Evolutionary conservation across 169 alveolate genomes (phyloP), one percentile per base, ranked within the genome.

Genomic region (Plasmodium yoelii): DNA sequence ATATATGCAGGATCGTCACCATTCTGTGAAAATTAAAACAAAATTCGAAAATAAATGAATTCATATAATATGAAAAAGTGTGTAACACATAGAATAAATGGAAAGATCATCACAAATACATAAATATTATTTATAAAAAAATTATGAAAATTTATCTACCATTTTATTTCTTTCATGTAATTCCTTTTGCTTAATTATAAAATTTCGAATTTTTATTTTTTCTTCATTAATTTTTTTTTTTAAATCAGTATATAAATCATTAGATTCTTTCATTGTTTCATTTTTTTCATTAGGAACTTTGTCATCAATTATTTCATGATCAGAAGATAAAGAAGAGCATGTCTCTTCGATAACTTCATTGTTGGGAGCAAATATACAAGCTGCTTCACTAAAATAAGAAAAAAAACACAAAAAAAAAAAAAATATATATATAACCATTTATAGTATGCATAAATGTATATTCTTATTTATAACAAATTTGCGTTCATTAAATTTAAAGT

Each of bases 161-260:
- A 73, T 88, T n/a, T 68, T 51, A 18, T 18, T 65, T 49, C 92
- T 70, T 51, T 89, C 90, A 72, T 93, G 91, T 34, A 90, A 88
- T 69, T 89, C 93, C 55, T 91, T 87, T 87, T 92, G 92, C 46
- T 92, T 92, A 46, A 94, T 63, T 87, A 94, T 92, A 68, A 92
- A 74, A 55, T 87, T 90, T 34, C 96, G 87, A 61, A 94, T 87
- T 74, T 92, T 94, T 12, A 73, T 59, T 65, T 94, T 94, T 60
- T 94, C 95, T 44, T 70, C 93, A 47, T 68, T 55, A 64, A 94
- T 61, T 60, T 94, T 90, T 46, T 68, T 88, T 91, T 94, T 94
- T 60, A 87, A 87, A 67, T 87, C 88, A 49, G n/a, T 44, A 64
- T 87, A 87, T 55, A 87, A 73, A 73, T 87, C 92, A 56, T 42